Evolutionary conservation across 2,329 filamentous ascomycete genomes (phyloP), one percentile per base, ranked within the genome.

Genomic region (Fusarium pininemorale): DNA sequence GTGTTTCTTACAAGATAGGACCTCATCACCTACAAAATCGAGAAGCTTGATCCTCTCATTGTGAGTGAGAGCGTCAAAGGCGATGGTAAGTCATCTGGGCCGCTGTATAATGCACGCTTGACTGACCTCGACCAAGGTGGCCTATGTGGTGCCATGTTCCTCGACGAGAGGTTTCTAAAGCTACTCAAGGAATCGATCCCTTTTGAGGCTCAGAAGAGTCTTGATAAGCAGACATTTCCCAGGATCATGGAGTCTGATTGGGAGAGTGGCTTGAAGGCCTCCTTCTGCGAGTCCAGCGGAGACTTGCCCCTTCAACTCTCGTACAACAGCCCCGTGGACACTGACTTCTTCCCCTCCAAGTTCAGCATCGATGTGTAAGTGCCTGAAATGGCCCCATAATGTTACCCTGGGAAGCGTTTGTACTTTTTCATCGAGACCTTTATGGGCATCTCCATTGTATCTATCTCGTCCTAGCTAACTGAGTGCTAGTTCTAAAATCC

Each of bases 141-240:
- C 0, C 71, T 86, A 0, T 85, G 83, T 12, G 84, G 85, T 2
- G 83, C 79, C 2, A 78, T 84, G 0, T 84, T 85, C n/a, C 77
- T 86, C 1, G 83, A 86, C 53, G 77, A 86, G 11, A 72, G 62
- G 0, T 86, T 86, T 50, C 10, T 74, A 3, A 5, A 59, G 0
- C 57, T 82, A 1, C 68, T 86, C 3, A 70, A 76, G 41, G 14
- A 30, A 0, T 79, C 76, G 9, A 50, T 85, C 0, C 64, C 76
- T 0, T 14, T 26, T 0, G 10, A 63, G 0, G 39, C 65, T 0
- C 79, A 75, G 75, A 18, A 32, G 4, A 76, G 69, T 0, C 32
- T 77, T 6, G 63, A 63, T 7, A 38, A 48, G 0, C 3, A 37
- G 2, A 69, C 42, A 1, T 41, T 78, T 2, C 48, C 35, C 2